Conservation (phyloP, 768 basidiomycete species). For the Rhizopogon roseolus region DNA sequence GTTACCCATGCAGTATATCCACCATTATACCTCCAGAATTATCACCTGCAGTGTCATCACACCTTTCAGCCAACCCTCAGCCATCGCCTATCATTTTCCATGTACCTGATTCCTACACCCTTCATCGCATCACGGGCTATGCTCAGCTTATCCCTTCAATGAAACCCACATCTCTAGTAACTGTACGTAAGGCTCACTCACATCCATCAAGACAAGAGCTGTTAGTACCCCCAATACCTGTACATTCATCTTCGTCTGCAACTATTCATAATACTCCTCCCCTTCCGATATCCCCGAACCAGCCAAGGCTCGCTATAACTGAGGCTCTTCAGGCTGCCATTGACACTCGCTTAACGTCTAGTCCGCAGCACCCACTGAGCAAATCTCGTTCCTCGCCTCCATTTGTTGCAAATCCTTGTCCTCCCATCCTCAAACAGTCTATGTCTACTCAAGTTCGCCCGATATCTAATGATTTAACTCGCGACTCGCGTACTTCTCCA, state of each 20-base stretch:
- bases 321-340: conserved; percentile 20
- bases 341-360: conserved; percentile 10
- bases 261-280: conserved; percentile 13
- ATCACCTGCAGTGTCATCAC: conserved; percentile 36
- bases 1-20: conserved; percentile 37
- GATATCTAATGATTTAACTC: neutral
- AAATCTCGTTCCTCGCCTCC: neutral
- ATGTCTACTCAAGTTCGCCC: neutral
- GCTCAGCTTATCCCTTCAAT: conserved; percentile 37
- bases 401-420: neutral
- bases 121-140: conserved; percentile 33
- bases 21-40: conserved; percentile 51
- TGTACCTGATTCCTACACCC: conserved; percentile 24
- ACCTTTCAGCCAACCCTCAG: conserved; percentile 17
- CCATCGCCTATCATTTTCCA: conserved; percentile 31
- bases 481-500: neutral
- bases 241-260: conserved; percentile 13
- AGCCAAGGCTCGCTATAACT: conserved; percentile 13
- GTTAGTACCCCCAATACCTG: conserved; percentile 19
- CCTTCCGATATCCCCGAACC: conserved; percentile 4
- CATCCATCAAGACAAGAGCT: conserved; percentile 33
- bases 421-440: neutral
- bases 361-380: neutral
- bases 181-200: conserved; percentile 28
- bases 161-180: conserved; percentile 11